Base-by-base conservation (phyloP, 768 basidiomycete genomes). In the Coprinopsis marcescibilis region DNA sequence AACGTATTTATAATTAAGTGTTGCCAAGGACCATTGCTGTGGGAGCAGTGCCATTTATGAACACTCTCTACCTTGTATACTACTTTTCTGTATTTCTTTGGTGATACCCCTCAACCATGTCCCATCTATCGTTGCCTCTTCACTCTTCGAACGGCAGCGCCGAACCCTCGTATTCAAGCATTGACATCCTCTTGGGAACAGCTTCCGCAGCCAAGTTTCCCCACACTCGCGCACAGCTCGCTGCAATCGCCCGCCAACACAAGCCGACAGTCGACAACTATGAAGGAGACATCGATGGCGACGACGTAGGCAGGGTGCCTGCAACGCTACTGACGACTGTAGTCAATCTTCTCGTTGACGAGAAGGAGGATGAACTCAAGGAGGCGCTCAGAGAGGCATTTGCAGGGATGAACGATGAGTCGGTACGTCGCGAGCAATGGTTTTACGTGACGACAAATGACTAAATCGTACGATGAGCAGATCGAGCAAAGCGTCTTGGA, bases 401-500 rank as follows among this genome's bases (percentile, higher is more conserved):
- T 61, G 24, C 45, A 10, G 78, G 75, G 1, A 76, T 85, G 52
- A 80, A 84, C 60, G 78, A 82, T 46, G 80, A 81, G 50, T 77
- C 74, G 66, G 86, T 89, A 46, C 57, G 85, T 57, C 27, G 38
- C 36, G 50, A 41, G 45, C 19, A 34, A 45, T 55, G 36, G 23
- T 23, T 20, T 3, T 24, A 25, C 35, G 2, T 17, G 26, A 2
- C 21, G 32, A 27, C 21, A 39, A 51, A 46, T 50, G 38, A 23
- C 29, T 44, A 27, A 25, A 35, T 50, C 49, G 54, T 20, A 25
- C 50, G 29, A 17, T 33, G 38, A 51, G 43, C 37, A 89, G 85
- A 70, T 91, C 52, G 93, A 96, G 60, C 87, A 93, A 56, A 80
- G 83, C 60, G 89, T 93, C 49, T 72, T 97, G 15, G 91, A 95